Percentiles rank a stretch among this genome's conserved stretches.
phyloP scores from a whole-genome alignment of 495 filamentous ascomycete species.

The Aspergillus ostianus region DNA sequence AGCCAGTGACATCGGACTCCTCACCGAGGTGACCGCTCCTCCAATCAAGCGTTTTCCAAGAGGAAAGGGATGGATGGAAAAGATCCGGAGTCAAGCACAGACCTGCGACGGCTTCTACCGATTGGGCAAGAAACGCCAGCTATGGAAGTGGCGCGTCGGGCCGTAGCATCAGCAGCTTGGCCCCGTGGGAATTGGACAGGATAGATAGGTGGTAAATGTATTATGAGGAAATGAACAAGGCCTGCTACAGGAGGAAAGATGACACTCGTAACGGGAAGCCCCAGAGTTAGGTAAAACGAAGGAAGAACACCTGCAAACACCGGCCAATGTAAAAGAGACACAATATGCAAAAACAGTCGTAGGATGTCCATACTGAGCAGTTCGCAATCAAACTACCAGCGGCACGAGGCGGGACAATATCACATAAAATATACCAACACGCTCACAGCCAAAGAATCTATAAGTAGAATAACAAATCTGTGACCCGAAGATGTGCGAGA shows the following conservation, averaged over 20 bases:
- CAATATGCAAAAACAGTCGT: slow-evolving; percentile 3
- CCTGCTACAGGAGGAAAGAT: slow-evolving; percentile 2
- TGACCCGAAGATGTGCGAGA: slow-evolving; percentile 8
- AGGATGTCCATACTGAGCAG: not conserved
- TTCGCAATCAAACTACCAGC: not conserved
- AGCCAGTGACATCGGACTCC: too few relatives aligned
- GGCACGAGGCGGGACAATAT: not conserved
- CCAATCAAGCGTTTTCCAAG: too few relatives aligned
- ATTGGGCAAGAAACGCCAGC: too few relatives aligned
- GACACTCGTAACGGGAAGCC: not conserved
- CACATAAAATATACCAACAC: slow-evolving; percentile 15
- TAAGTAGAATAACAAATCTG: slow-evolving; percentile 5
- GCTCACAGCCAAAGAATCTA: slow-evolving; percentile 19
- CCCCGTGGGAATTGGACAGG: not conserved
- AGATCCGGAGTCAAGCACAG: too few relatives aligned
- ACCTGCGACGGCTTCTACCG: too few relatives aligned
- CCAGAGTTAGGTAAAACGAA: not conserved
- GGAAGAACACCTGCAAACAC: not conserved
- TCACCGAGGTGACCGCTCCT: too few relatives aligned
- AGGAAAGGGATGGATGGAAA: too few relatives aligned
- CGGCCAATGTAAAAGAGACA: slow-evolving; percentile 6
- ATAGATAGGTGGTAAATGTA: not conserved
- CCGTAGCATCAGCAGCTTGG: too few relatives aligned
- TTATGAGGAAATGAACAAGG: not conserved
- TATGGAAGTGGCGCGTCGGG: too few relatives aligned